phyloP scores from a whole-genome alignment of 139 green algal species.

The Mesotaenium endlicherianum region DNA sequence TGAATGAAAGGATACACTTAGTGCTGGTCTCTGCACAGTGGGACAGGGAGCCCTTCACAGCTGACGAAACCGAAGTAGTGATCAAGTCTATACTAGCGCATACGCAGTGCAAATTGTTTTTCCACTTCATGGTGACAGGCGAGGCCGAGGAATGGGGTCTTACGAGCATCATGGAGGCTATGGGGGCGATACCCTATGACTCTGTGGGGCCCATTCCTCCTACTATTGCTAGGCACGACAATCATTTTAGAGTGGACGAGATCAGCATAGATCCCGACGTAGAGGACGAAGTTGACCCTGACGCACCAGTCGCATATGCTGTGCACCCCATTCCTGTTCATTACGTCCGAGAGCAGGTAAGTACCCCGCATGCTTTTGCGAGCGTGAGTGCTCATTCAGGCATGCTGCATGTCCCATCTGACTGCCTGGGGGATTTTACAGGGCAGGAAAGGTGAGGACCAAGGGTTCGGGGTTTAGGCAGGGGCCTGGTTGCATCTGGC shows the following conservation, averaged over 20 bases:
- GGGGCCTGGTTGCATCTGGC: too few species aligned
- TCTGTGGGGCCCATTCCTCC: constrained; percentile 21
- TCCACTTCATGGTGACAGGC: constrained; percentile 45
- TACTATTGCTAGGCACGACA: constrained; percentile 20
- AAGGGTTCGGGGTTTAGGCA: too few species aligned
- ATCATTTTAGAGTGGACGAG: constrained; percentile 1
- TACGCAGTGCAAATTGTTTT: constrained; percentile 37
- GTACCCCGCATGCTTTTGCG: not conserved
- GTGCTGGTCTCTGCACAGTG: constrained; percentile 44
- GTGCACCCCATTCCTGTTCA: constrained; percentile 37
- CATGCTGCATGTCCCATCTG: too few species aligned
- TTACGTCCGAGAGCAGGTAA: constrained; percentile 16
- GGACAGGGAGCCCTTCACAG: constrained; percentile 38
- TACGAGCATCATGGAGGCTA: constrained; percentile 27
- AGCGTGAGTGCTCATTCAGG: constrained; percentile 28
- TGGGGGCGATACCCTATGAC: constrained; percentile 25
- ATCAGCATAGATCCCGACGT: constrained; percentile 20
- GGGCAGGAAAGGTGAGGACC: too few species aligned
- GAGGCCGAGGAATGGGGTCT: constrained; percentile 36
- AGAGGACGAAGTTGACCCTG: constrained; percentile 18
- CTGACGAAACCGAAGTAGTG: constrained; percentile 33
- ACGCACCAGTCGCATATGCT: constrained; percentile 14
- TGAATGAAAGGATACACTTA: constrained; percentile 29
- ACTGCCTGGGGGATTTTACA: too few species aligned
- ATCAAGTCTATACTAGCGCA: constrained; percentile 35